A percentile compares a stretch with the other conserved stretches of the same genome.
Conservation (phyloP, 2,329 filamentous ascomycete species). For the Fusarium sp. region DNA sequence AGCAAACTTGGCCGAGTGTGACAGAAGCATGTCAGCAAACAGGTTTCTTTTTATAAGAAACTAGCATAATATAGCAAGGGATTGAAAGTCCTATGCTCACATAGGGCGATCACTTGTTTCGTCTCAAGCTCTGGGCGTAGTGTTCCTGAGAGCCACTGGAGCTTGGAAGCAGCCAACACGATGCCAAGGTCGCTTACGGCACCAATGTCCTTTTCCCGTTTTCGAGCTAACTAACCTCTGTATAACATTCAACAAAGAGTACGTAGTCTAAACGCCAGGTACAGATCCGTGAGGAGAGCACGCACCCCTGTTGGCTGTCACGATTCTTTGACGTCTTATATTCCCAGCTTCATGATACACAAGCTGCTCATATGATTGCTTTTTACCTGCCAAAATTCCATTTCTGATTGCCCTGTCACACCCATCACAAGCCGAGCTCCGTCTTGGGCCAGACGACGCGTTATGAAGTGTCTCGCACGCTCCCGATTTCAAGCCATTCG, state of each 20-base stretch:
- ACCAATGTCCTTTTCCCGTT: conserved; percentile 29
- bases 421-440: not conserved
- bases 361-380: conserved; percentile 14
- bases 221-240: conserved; percentile 6
- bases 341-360: conserved; percentile 20
- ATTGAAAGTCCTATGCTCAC: not conserved
- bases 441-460: conserved; percentile 3
- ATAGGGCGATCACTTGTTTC: conserved; percentile 13
- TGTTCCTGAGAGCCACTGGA: conserved; percentile 23
- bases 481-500: not conserved
- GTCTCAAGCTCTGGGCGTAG: not conserved
- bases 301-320: conserved; percentile 1
- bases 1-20: not conserved
- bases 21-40: not conserved
- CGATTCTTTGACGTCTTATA: conserved; percentile 1
- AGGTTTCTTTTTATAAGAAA: not conserved
- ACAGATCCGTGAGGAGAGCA: not conserved
- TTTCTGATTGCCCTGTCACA: conserved; percentile 7
- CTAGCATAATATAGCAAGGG: not conserved
- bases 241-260: not conserved
- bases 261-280: not conserved
- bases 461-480: conserved; percentile 1
- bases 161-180: conserved; percentile 7
- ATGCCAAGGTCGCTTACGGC: conserved; percentile 38
- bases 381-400: conserved; percentile 11